A percentile compares a stretch with the other conserved stretches of the same genome.
Conservation (phyloP, 352 stramenopile genomes). For the Phytophthora fragariae region DNA sequence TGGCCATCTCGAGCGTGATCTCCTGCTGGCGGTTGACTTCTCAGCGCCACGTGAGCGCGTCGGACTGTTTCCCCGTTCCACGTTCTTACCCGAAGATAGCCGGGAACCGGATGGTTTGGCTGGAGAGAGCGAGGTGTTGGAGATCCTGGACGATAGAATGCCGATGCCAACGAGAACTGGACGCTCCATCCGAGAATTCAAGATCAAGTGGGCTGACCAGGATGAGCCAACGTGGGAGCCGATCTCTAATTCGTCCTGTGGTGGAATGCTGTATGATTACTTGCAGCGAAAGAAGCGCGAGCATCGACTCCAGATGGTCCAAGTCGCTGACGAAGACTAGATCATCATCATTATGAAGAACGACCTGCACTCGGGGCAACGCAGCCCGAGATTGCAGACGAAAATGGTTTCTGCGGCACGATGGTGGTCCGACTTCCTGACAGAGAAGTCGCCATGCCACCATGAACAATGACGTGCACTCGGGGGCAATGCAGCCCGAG, state of each 20-base stretch:
- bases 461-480: no score
- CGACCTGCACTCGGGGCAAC: no score
- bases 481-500: no score
- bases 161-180: neutral
- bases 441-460: no score
- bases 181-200: neutral
- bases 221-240: neutral
- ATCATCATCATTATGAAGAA: no score
- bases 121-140: neutral
- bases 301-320: no score
- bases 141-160: neutral
- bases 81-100: neutral
- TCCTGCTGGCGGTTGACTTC: neutral
- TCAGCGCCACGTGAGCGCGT: neutral
- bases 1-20: conserved; percentile 1
- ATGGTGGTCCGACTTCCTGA: no score
- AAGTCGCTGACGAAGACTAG: no score
- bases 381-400: neutral
- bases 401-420: neutral
- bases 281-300: neutral
- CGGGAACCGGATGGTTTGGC: neutral
- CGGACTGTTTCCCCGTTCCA: neutral
- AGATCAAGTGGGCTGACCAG: neutral
- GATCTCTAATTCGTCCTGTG: no score
- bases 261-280: neutral